Evolutionary conservation across 2,329 filamentous ascomycete genomes (phyloP).

Genomic region (Metarhizium brunneum): DNA sequence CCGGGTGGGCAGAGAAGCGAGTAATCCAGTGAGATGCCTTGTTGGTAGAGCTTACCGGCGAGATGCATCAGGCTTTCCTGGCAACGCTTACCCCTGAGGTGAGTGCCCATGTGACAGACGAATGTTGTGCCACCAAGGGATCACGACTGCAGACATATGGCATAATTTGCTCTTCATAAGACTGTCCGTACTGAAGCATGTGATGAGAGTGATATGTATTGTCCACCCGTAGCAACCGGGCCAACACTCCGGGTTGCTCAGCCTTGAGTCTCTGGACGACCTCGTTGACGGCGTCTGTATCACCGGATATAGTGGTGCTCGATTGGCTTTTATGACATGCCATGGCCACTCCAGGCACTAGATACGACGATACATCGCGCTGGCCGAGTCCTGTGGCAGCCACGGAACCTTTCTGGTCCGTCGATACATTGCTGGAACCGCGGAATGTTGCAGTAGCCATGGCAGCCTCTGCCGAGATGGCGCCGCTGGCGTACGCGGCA

Average conservation of each 20-base stretch:
- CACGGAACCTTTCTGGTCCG: constrained; percentile 1
- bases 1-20: not conserved
- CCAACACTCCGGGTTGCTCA: constrained; percentile 11
- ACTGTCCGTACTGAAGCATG: constrained; percentile 2
- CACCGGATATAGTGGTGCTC: constrained; percentile 26
- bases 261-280: constrained; percentile 15
- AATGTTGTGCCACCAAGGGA: no score
- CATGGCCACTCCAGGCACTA: not conserved
- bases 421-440: no score
- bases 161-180: no score
- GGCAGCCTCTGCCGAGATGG: no score
- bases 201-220: constrained; percentile 23
- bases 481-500: constrained; percentile 26
- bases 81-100: constrained; percentile 6
- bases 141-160: no score
- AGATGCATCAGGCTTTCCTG: constrained; percentile 4
- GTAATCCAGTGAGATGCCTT: constrained; percentile 2
- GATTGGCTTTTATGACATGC: constrained; percentile 34
- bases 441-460: no score
- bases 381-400: constrained; percentile 4
- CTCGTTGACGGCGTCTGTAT: constrained; percentile 14
- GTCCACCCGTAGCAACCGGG: constrained; percentile 16
- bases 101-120: not conserved
- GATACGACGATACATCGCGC: not conserved
- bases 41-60: constrained; percentile 7